These are phyloP conservation scores for Byssochlamys sp. DNA, from an alignment of 2,329 filamentous ascomycete species.

Conservation along the genomic window DNA sequence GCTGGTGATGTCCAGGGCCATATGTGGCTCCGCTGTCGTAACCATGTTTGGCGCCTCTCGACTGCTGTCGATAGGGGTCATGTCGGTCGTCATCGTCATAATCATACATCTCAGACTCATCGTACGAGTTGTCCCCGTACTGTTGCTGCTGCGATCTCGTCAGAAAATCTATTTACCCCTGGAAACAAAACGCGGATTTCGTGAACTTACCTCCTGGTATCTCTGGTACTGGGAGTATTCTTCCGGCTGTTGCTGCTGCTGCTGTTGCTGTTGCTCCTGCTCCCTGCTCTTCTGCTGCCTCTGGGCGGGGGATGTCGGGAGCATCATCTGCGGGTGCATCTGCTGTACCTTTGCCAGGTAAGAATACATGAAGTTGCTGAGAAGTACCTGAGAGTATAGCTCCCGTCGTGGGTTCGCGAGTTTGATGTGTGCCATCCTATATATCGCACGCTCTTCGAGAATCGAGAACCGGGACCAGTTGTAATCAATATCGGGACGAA, in stretches of 20 bases:
- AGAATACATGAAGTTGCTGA: slow-evolving; percentile 99
- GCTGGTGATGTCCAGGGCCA: slow-evolving; percentile 23
- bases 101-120: slow-evolving; percentile 45
- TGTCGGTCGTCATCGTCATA: slow-evolving; percentile 37
- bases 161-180: slow-evolving; percentile 5
- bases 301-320: slow-evolving; percentile 69
- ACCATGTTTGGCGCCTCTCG: slow-evolving; percentile 27
- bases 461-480: slow-evolving; percentile 94
- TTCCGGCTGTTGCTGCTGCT: slow-evolving; percentile 29
- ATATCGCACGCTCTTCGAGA: slow-evolving; percentile 90
- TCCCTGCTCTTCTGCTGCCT: slow-evolving; percentile 39
- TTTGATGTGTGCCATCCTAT: slow-evolving; percentile 97
- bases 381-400: slow-evolving; percentile 82
- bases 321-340: slow-evolving; percentile 92
- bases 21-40: slow-evolving; percentile 31
- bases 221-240: slow-evolving; percentile 38
- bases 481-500: slow-evolving; percentile 85
- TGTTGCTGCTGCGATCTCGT: slow-evolving; percentile 24
- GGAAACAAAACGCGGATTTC: neutral
- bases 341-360: slow-evolving; percentile 97
- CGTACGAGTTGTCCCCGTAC: slow-evolving; percentile 35
- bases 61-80: slow-evolving; percentile 28
- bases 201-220: slow-evolving; percentile 36
- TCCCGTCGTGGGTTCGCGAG: slow-evolving; percentile 91
- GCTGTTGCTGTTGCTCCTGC: slow-evolving; percentile 33